These are phyloP conservation scores for Pseudogymnoascus sp. DNA, from an alignment of 2,329 filamentous ascomycete genomes.

Conservation along the genomic window DNA sequence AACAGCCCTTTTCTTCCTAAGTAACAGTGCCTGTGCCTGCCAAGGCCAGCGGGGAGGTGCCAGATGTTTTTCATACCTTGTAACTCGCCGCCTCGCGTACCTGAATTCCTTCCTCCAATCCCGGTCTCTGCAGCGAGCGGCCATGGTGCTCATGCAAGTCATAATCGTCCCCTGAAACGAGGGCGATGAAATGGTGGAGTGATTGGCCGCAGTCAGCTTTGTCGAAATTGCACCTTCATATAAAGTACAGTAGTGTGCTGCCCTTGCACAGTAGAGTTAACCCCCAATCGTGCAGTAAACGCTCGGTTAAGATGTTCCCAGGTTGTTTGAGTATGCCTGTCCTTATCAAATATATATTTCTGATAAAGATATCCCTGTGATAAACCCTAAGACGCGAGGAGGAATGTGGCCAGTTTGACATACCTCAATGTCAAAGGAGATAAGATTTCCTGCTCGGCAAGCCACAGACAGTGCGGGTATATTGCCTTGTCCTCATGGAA, in stretches of 20 bases:
- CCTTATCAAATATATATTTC: not conserved
- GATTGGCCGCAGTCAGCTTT: not conserved
- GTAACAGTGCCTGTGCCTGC: not conserved
- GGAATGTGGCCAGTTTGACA: not conserved
- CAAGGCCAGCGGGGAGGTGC: not conserved
- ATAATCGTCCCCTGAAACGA: not conserved
- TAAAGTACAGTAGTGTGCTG: not conserved
- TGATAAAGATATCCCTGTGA: constrained; percentile 2
- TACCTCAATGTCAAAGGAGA: not conserved
- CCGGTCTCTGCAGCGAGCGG: not conserved
- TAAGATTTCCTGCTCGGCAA: not conserved
- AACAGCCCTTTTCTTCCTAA: not conserved
- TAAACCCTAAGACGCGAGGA: not conserved
- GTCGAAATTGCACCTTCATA: constrained; percentile 3
- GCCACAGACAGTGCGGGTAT: not conserved
- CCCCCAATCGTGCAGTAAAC: not conserved
- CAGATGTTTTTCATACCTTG: not conserved
- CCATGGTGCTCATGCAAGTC: constrained; percentile 1
- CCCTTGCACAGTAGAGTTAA: not conserved
- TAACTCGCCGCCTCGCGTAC: not conserved
- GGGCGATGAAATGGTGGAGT: not conserved
- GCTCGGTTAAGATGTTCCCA: not conserved
- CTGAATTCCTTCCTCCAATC: not conserved
- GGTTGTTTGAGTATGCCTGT: not conserved
- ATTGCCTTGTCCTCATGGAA: not conserved